A percentile compares a stretch with the other conserved stretches of the same genome.
Evolutionary conservation across 1,284 basidiomycete species (phyloP).

Genomic region (Wallemia ichthyophaga): DNA sequence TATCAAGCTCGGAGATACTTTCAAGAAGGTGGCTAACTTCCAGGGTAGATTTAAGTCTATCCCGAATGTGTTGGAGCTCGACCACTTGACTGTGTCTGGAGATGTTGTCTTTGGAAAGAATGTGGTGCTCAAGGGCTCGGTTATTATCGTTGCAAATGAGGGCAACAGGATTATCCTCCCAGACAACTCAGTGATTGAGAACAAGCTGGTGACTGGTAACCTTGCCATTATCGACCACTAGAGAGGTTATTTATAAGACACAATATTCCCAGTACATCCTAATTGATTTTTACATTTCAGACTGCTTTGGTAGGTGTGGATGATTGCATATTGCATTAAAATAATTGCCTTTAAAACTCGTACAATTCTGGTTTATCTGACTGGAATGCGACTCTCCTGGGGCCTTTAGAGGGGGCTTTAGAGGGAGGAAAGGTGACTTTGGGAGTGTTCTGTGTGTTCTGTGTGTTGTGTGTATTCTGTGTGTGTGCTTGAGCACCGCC

Average conservation of each 20-base stretch:
- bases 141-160: constrained; percentile 45
- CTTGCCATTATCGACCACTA: constrained; percentile 25
- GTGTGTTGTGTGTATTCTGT: not conserved
- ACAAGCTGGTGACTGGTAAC: constrained; percentile 32
- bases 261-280: too few relatives aligned
- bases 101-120: constrained; percentile 89
- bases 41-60: constrained; percentile 95
- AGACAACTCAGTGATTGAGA: constrained; percentile 79
- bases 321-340: too few relatives aligned
- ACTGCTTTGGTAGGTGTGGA: too few relatives aligned
- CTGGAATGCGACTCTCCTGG: constrained; percentile 7
- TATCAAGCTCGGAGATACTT: constrained; percentile 84
- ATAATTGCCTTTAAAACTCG: constrained; percentile 19
- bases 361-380: constrained; percentile 19
- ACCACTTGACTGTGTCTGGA: constrained; percentile 85
- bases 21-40: constrained; percentile 70
- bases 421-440: constrained; percentile 3
- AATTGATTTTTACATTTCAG: too few relatives aligned
- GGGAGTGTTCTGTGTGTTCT: constrained; percentile 4
- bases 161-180: constrained; percentile 85
- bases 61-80: constrained; percentile 70
- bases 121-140: constrained; percentile 59
- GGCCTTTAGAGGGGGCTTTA: constrained; percentile 4
- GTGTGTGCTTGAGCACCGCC: not conserved
- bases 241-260: not conserved